These are phyloP conservation scores for Olyra latifolia DNA, from an alignment of 176 grass and related monocot species.

Conservation along the genomic window DNA sequence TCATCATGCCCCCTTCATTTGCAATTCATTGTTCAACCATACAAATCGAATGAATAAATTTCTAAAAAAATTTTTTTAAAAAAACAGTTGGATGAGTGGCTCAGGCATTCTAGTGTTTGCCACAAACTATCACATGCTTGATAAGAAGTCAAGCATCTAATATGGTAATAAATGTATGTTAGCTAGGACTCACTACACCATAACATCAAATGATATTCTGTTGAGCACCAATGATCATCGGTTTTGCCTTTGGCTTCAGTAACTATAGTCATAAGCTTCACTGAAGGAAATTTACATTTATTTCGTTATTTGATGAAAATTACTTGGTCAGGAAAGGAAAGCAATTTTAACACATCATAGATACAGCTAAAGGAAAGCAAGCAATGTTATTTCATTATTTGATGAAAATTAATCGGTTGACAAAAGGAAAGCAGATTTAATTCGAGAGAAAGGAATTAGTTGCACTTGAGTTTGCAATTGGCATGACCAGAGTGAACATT, in stretches of 20 bases:
- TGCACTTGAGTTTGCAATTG: constrained; percentile 22
- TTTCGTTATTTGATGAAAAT: background rate
- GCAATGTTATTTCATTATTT: too few relatives aligned
- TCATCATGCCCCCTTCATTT: background rate
- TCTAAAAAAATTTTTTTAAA: background rate
- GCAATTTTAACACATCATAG: background rate
- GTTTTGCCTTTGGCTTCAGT: background rate
- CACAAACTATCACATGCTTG: background rate
- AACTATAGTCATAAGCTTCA: background rate
- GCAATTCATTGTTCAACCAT: background rate
- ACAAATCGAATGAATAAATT: background rate
- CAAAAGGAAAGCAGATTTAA: constrained; percentile 7
- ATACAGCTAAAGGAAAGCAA: too few relatives aligned
- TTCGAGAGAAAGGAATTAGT: background rate
- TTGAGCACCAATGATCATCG: background rate
- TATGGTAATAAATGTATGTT: background rate
- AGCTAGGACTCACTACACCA: background rate
- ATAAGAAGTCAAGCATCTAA: background rate
- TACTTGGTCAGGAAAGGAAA: constrained; percentile 11
- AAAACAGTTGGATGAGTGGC: background rate
- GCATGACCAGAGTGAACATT: constrained; percentile 7
- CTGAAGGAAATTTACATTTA: constrained; percentile 1
- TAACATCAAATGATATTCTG: background rate
- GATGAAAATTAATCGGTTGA: background rate
- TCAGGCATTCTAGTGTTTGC: background rate